Evolutionary conservation across 306 rosid species (phyloP), one percentile per base, ranked within the genome.

Genomic region (Astragalus membranaceus): DNA sequence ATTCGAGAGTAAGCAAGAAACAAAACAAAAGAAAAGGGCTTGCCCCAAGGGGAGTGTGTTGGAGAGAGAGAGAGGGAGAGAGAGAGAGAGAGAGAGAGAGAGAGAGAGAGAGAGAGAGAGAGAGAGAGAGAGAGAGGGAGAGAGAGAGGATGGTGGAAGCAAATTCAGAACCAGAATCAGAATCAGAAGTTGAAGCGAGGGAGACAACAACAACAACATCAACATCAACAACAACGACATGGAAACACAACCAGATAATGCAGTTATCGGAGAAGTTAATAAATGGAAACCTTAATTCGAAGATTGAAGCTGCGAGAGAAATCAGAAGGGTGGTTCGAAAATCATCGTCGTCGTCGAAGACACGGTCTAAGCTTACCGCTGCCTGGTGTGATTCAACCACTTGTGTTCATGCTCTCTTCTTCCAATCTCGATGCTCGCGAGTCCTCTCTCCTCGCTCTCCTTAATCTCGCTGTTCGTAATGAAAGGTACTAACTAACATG

Each of bases 391-490:
- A 85, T 92, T 73, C 88, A 83, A 64, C 97, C 96, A 1, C 83
- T 92, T 16, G 89, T 92, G 32, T 70, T 72, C 69, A 92, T 92
- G 97, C 96, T 92, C 29, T 84, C 85, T 64, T 85, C 96, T 50
- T 82, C 84, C 11, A 78, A 82, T 75, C 79, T 86, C 14, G 94
- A 87, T 42, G 96, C 97, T 1, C 89, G 92, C 14, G 82, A 92
- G 48, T 87, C 93, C 64, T 84, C 97, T 68, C 94, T 92, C 51
- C 96, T 92, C 17, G 97, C 96, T 17, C 94, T 92, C 41, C 97
- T 92, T 80, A 92, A 92, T 56, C 94, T 92, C 44, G 97, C 97
- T 14, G 96, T 86, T 46, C 90, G 94, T 49, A 83, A 92, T 30
- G 96, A 89, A 75, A 67, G 94, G 97, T 92, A 69, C 32, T 8